These are phyloP conservation scores for Blastobotrys ciferrii DNA, from an alignment of 1,139 yeast species.

Conservation along the genomic window DNA sequence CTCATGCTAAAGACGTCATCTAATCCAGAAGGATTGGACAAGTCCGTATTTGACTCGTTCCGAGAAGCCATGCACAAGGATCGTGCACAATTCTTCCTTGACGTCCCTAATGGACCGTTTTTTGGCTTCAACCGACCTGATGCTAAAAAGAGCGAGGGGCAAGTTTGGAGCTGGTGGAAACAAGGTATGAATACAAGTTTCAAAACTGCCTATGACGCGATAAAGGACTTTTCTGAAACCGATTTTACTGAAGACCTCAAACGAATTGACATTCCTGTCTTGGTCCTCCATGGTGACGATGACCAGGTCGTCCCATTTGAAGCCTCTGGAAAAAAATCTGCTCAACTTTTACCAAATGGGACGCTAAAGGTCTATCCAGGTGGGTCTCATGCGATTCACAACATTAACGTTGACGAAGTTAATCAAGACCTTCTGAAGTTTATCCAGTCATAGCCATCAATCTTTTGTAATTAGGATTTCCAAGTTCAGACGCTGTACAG, in stretches of 20 bases:
- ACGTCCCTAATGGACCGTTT: slow-evolving; percentile 19
- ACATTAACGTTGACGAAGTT: slow-evolving; percentile 13
- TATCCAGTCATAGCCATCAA: slow-evolving; percentile 5
- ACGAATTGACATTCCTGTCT: slow-evolving; percentile 15
- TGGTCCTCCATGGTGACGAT: slow-evolving; percentile 22
- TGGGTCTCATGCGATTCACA: slow-evolving; percentile 20
- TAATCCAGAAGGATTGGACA: slow-evolving; percentile 16
- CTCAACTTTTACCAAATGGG: slow-evolving; percentile 13
- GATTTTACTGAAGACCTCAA: slow-evolving; percentile 19
- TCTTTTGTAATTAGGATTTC: not conserved
- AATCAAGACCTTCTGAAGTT: slow-evolving; percentile 18
- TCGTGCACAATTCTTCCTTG: slow-evolving; percentile 19
- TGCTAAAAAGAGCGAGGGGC: slow-evolving; percentile 14
- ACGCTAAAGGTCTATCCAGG: slow-evolving; percentile 18
- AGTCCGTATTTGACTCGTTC: slow-evolving; percentile 16
- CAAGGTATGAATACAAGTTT: slow-evolving; percentile 20
- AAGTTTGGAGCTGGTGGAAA: slow-evolving; percentile 21
- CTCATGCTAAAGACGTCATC: slow-evolving; percentile 14
- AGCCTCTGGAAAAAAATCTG: slow-evolving; percentile 11
- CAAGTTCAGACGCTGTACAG: too few relatives aligned
- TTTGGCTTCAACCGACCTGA: slow-evolving; percentile 18
- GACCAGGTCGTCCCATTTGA: slow-evolving; percentile 22
- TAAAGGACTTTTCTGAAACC: slow-evolving; percentile 19
- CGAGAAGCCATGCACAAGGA: slow-evolving; percentile 12
- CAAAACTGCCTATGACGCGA: slow-evolving; percentile 16